Evolutionary conservation across 2,329 filamentous ascomycete species (phyloP), one percentile per base, ranked within the genome.

Genomic region (Cyphellophora europaea): DNA sequence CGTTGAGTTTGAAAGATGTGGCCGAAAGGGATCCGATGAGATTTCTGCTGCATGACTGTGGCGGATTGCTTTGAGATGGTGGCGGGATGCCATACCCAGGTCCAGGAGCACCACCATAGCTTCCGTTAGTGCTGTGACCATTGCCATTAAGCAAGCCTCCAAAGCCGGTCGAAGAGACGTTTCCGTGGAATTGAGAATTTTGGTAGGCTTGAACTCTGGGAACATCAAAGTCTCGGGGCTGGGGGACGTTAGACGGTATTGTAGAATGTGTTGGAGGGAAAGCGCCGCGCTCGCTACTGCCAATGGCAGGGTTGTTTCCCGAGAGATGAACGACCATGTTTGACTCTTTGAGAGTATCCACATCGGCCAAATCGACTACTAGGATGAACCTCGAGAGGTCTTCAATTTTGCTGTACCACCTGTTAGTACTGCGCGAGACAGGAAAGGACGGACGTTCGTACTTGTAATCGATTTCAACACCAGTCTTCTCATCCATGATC

Each of bases 11-110:
- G 53, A 88, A 89, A 2, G 89, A 89, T 52, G 88, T 94, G 19
- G 88, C 87, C 5, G 85, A 80, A 33, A 94, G 67, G 56, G 84
- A 93, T 2, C 91, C 91, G 44, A 98, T 96, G 6, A 98, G 72
- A 53, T 96, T 98, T 34, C 89, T 71, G 0, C 88, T 95, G 54
- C 89, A 94, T 85, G 19, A 39, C 31, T 11, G 34, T 28, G 11
- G 27, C 2, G 27, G 27, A 11, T 30, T 30, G 15, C 15, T 71
- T 5, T 74, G 52, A 18, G 58, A 64, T 19, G 55, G 60, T 23
- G 66, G 68, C 0, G 70, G 70, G n/a, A 72, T 53, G 32, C 74
- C 44, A 4, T 60, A 57, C 10, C 63, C 27, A 11, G 17, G 31
- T 23, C 17, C 15, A 21, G 12, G 12, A 11, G 19, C 31, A 15